Base-by-base conservation (phyloP, 345 rosid species). In the Sisymbrium irio region DNA sequence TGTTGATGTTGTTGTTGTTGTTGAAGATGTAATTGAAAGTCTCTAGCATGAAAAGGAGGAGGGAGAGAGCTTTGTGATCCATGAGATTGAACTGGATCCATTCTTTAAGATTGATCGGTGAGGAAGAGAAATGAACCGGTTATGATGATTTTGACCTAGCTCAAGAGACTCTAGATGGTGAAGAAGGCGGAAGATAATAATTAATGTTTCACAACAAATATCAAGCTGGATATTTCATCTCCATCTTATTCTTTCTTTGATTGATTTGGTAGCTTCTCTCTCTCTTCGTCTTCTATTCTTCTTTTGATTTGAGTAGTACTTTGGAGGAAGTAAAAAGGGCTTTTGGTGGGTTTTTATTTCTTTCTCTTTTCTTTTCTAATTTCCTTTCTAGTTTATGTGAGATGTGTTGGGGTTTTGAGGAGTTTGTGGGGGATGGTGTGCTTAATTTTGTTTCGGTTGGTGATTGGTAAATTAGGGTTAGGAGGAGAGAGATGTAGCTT, bases 11-110 rank as follows among this genome's bases (percentile, higher is more conserved):
- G 80, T 7, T 79, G 82, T 39, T 79, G 92, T 66, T 84, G 88
- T 41, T 87, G 92, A 27, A 78, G 89, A 42, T 91, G 98, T 65
- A 94, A 81, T 57, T 91, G 96, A 79, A 94, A 94, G 67, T 94
- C 97, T 82, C 98, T 81, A 6, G 92, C 81, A 73, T 91, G 92
- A 73, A 91, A 94, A 66, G 97, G 97, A 67, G 97, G 96, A 17
- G 97, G 97, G 37, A 92, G 91, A 20, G 96, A 83, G 76, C 77
- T 58, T 65, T 88, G 97, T 47, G 80, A 56, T 54, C 92, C 91
- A 63, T 89, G 96, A 62, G 97, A 84, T 66, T 88, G 83, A 46
- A 85, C 83, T 60, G 92, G 94, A 89, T 93, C 97, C 97, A 93
- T 91, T 39, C 25, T 51, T 45, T 9, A 46, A 61, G 42, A 37